Percentiles rank a stretch among this genome's conserved stretches.
phyloP scores from a whole-genome alignment of 495 filamentous ascomycete genomes.

The Aspergillus sclerotioniger region DNA sequence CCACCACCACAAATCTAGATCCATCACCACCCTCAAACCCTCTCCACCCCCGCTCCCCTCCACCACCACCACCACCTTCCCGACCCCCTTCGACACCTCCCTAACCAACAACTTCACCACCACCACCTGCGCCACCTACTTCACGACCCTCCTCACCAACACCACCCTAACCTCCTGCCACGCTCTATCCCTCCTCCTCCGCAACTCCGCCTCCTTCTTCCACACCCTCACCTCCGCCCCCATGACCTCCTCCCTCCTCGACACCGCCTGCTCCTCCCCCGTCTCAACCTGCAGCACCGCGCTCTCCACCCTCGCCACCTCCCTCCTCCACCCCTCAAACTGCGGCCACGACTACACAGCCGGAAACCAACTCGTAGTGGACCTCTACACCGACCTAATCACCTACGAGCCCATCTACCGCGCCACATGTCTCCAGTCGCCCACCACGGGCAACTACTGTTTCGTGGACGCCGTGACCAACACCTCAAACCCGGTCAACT shows the following conservation, averaged over 20 bases:
- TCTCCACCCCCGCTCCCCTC: background rate
- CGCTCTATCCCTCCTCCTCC: conserved; percentile 71
- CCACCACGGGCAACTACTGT: conserved; percentile 45
- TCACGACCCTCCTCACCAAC: conserved; percentile 62
- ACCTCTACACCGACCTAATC: conserved; percentile 70
- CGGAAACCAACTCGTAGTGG: conserved; percentile 65
- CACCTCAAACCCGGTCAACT: conserved; percentile 58
- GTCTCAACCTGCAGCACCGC: conserved; percentile 55
- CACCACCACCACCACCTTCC: conserved; percentile 47
- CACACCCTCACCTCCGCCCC: conserved; percentile 61
- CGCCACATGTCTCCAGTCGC: conserved; percentile 70
- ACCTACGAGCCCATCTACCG: conserved; percentile 73
- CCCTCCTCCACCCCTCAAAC: conserved; percentile 54
- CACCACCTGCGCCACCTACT: conserved; percentile 62
- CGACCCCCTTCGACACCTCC: conserved; percentile 68
- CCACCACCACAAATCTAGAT: background rate
- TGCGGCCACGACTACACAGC: conserved; percentile 69
- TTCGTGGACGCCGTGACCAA: conserved; percentile 87
- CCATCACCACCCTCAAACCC: conserved; percentile 7
- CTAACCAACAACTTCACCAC: conserved; percentile 68
- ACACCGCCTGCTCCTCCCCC: conserved; percentile 66
- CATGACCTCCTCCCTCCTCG: conserved; percentile 65
- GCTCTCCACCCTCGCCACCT: conserved; percentile 57
- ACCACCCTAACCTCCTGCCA: conserved; percentile 65
- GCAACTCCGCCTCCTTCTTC: conserved; percentile 77